Base-by-base conservation (phyloP, 495 filamentous ascomycete genomes). In the Terfezia claveryi region DNA sequence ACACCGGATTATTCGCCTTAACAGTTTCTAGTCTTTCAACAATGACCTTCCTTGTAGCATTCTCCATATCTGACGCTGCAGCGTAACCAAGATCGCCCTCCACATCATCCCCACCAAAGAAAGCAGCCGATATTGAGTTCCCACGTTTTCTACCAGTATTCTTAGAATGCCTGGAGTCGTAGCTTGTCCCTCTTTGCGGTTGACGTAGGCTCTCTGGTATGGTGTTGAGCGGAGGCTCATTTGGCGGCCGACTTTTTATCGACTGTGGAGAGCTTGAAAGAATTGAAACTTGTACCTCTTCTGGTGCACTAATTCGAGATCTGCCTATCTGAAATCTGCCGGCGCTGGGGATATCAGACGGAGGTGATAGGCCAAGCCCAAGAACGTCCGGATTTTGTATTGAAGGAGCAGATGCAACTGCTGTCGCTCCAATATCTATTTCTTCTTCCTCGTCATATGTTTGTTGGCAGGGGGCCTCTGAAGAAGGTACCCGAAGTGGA, bases 41-140 rank as follows among this genome's bases (percentile, higher is more conserved):
- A 73, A 96, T 96, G 44, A 98, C 92, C 68, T 87, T 88, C 57
- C 87, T 76, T 66, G 81, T 77, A 55, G 83, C 82, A 2, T 85
- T 83, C 66, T 94, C 87, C 81, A 87, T 84, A n/a, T 80, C 92
- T 66, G 84, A 83, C 1, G 87, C 88, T 10, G 85, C 92, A 9
- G 87, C 86, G 68, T 93, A 96, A 7, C 91, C 91, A 23, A 98
- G 69, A 68, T 98, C 91, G 0, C 88, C 89, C 59, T 94, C 91
- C 0, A 80, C 71, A 64, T 93, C 86, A 55, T 87, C 85, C 38
- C 77, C 79, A 53, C 81, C 41, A 46, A 80, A 52, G 73, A 46
- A 20, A 20, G 17, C 4, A 14, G 41, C 17, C 4, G 41, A 46
- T 5, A 46, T 0, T 20, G 41, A 46, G 14, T 8, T 20, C 8